Base-by-base conservation (phyloP, 352 stramenopile genomes). In the Aphanomyces stellatus region DNA sequence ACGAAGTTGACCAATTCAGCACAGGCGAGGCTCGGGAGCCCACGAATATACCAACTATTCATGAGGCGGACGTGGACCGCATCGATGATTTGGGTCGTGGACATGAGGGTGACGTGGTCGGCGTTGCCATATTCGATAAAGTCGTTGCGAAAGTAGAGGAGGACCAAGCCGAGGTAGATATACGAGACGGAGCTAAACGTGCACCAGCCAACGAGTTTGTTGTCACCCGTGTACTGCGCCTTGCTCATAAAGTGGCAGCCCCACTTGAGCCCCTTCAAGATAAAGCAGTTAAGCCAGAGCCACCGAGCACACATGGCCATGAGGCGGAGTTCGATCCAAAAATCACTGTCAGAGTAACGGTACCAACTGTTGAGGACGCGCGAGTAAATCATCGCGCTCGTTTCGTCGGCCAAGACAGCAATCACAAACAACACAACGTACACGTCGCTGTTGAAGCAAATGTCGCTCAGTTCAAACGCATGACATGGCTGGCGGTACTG, bases 371-470 rank as follows among this genome's bases (percentile, higher is more conserved):
- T 64, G 37, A 64, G 17, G 25, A 19, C n/a, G 31, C 56, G 56
- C 15, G 41, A n/a, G 24, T 42, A 67, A 22, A 59, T 10, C 8
- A 59, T 41, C 19, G 19, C n/a, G n/a, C 15, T 67, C 41, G 51
- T 15, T 15, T 57, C 24, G 33, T 67, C 60, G 6, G 51, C 10
- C 17, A 67, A 24, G 4, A 67, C 40, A 17, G 28, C 24, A 1
- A 67, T 2, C 43, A 27, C 27, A 33, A 49, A 67, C 17, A 19
- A 25, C 15, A 59, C 48, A 4, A 67, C 60, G 40, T 57, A 67
- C 15, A 67, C 22, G 49, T 67, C 60, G 27, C 37, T 57, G 49
- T 67, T 67, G 49, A 59, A 67, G 27, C 60, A 67, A 57, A 67
- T 41, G 24, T 57, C 25, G 41, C 27, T 31, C 11, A 59, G 43